These are phyloP conservation scores for Diddensiella santjacobensis DNA, from an alignment of 805 yeast species.

Conservation along the genomic window DNA sequence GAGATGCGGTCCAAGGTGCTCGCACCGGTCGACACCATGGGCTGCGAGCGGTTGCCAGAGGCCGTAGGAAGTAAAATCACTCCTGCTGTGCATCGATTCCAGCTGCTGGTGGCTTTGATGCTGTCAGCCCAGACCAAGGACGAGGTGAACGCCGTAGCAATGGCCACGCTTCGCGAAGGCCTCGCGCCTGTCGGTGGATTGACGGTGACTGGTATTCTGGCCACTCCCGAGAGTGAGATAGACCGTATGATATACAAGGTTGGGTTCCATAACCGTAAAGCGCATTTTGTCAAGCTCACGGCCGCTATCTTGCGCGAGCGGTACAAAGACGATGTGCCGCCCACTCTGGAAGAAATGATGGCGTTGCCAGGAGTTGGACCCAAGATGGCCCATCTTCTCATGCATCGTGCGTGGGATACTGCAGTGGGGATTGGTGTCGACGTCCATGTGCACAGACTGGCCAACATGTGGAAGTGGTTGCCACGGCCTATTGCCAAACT, in stretches of 20 bases:
- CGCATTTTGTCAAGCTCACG: slow-evolving; percentile 62
- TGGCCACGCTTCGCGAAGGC: slow-evolving; percentile 53
- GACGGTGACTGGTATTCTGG: slow-evolving; percentile 28
- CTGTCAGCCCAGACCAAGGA: slow-evolving; percentile 91
- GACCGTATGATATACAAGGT: slow-evolving; percentile 71
- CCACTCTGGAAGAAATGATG: slow-evolving; percentile 58
- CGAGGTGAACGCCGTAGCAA: slow-evolving; percentile 73
- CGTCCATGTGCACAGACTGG: slow-evolving; percentile 79
- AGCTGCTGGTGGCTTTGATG: slow-evolving; percentile 75
- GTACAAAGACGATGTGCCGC: slow-evolving; percentile 69
- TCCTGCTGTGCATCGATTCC: slow-evolving; percentile 54
- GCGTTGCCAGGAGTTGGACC: slow-evolving; percentile 92
- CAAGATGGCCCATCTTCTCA: slow-evolving; percentile 81
- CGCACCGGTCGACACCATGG: slow-evolving; percentile 90
- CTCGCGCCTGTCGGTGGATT: slow-evolving; percentile 42
- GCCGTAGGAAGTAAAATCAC: slow-evolving; percentile 29
- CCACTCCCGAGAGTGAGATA: slow-evolving; percentile 45
- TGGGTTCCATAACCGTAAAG: slow-evolving; percentile 83
- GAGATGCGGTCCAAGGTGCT: slow-evolving; percentile 59
- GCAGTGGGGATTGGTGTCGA: slow-evolving; percentile 90
- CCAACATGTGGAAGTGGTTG: slow-evolving; percentile 81
- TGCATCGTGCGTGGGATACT: slow-evolving; percentile 77
- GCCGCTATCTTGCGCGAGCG: slow-evolving; percentile 48
- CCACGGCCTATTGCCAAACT: slow-evolving; percentile 30
- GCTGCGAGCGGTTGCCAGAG: slow-evolving; percentile 63